Evolutionary conservation across 768 basidiomycete genomes (phyloP), one percentile per base, ranked within the genome.

Genomic region (Pulveroboletus sp.): DNA sequence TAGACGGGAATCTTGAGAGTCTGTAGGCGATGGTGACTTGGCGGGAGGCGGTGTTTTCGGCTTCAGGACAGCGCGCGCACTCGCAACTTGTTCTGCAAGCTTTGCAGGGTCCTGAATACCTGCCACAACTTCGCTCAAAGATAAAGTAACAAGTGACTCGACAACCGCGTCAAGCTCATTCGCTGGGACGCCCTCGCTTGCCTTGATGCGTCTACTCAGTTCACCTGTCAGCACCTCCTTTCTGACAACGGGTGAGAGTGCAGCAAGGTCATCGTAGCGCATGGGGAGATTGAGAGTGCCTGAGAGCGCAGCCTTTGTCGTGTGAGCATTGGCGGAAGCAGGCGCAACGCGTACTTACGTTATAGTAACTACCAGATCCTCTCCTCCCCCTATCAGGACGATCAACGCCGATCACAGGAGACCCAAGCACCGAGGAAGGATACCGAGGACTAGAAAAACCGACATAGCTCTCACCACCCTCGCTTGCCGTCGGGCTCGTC

Each of bases 221-320:
- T 93, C 91, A 30, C 89, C 91, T 0, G 86, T 83, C 26, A 93
- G 75, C 6, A 93, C 86, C 60, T 91, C 89, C 63, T 85, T 87
- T 57, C 91, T 82, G 11, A 93, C 89, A 17, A 93, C 91, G 15
- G 91, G 89, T 10, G 91, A 91, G 37, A 93, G 72, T 0, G 82
- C 77, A 0, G 89, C 76, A 6, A 93, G 77, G 49, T 92, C 89
- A 55, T 93, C 91, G 52, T 90, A 91, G n/a, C 81, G 84, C 82
- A 91, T 86, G 0, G 90, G 85, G 15, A 92, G 65, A 62, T 85
- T 89, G 35, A 90, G 75, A 0, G 83, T 89, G 14, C 89, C 91
- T 6, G 83, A 71, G 6, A 92, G 76, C 3, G 91, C 90, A 52
- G 90, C 90, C 89, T 92, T 49, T 2, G 31, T 30, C 39, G 21